Evolutionary conservation across 2,329 filamentous ascomycete genomes (phyloP).

Genomic region (Ophiostoma sp.): DNA sequence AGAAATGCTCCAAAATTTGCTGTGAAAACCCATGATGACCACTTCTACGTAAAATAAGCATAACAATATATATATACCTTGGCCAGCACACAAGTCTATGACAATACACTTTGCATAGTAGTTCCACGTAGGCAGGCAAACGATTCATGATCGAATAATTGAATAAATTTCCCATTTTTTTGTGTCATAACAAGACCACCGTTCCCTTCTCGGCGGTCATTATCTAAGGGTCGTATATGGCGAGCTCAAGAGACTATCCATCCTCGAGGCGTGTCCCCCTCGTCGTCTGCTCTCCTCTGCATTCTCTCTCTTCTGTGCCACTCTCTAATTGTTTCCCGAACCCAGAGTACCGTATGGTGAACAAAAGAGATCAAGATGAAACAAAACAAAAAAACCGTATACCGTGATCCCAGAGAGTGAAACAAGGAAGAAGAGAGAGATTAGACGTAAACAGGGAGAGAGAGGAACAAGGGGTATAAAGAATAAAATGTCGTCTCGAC

Average conservation of each 20-base stretch:
- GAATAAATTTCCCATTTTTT: neutral
- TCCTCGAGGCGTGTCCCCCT: neutral
- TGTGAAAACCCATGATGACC: too few relatives aligned
- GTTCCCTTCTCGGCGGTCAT: neutral
- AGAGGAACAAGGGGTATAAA: conserved; percentile 11
- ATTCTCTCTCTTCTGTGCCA: neutral
- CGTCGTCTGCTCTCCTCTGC: neutral
- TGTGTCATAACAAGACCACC: neutral
- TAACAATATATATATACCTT: too few relatives aligned
- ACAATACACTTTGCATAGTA: neutral
- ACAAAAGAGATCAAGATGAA: too few relatives aligned
- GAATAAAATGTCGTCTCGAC: conserved; percentile 9
- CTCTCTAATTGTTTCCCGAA: neutral
- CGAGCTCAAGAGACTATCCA: neutral
- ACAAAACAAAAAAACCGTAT: neutral
- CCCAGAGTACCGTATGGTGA: too few relatives aligned
- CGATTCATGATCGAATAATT: neutral
- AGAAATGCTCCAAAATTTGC: too few relatives aligned
- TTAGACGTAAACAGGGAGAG: conserved; percentile 5
- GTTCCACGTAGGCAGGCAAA: neutral
- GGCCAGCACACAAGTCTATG: neutral
- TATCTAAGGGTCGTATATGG: neutral
- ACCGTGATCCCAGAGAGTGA: neutral
- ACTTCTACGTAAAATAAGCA: too few relatives aligned
- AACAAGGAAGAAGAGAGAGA: neutral